Evolutionary conservation across 176 grass and related monocot species (phyloP).

Genomic region (Microstegium vimineum): DNA sequence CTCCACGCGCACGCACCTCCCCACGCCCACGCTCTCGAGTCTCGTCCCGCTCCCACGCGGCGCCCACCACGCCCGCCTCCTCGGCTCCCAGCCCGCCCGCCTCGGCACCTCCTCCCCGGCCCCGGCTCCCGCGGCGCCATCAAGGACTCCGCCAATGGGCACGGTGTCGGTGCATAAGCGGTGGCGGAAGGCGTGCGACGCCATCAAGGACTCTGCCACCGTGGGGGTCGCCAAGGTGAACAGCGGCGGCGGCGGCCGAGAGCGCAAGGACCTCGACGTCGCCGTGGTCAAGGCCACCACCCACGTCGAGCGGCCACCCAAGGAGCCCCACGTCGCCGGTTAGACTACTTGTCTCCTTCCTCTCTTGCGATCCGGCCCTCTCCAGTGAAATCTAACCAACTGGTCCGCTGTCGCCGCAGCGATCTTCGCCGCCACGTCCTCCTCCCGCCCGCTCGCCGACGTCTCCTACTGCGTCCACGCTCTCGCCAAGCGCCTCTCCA

Average conservation of each 20-base stretch:
- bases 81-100: too few species aligned
- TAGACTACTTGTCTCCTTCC: neutral
- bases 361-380: neutral
- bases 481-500: constrained; percentile 66
- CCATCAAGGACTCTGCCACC: constrained; percentile 91
- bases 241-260: constrained; percentile 16
- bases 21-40: too few species aligned
- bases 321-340: constrained; percentile 86
- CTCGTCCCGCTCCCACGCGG: too few species aligned
- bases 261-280: constrained; percentile 69
- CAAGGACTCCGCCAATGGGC: constrained; percentile 11
- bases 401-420: constrained; percentile 15
- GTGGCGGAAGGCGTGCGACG: constrained; percentile 94
- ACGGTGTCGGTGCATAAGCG: constrained; percentile 43
- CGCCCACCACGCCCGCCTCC: too few species aligned
- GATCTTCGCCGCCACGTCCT: constrained; percentile 61
- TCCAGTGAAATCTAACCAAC: neutral
- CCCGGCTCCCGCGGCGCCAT: too few species aligned
- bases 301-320: constrained; percentile 85
- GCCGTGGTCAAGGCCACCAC: constrained; percentile 94
- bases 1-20: too few species aligned
- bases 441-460: constrained; percentile 56
- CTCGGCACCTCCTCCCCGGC: too few species aligned
- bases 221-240: constrained; percentile 81
- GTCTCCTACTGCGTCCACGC: constrained; percentile 81